These are phyloP conservation scores for Xerophyta viscosa DNA, from an alignment of 106 monocot genomes.

Conservation along the genomic window DNA sequence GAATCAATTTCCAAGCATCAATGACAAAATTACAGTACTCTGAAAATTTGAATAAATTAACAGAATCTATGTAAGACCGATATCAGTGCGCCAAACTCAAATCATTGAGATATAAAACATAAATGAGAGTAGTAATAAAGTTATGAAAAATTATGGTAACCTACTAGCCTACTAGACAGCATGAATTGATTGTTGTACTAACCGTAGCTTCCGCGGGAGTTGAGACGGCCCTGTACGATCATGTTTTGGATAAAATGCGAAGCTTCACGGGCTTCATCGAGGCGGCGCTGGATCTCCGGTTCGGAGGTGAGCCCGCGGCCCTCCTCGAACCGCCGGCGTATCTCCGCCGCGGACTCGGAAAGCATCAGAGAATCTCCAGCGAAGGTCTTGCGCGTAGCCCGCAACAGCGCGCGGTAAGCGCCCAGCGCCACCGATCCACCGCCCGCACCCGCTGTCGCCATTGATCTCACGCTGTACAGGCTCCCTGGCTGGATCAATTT, in stretches of 20 bases:
- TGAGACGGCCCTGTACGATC: slow-evolving; percentile 83
- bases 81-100: no score
- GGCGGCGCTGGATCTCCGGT: slow-evolving; percentile 37
- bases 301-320: slow-evolving; percentile 38
- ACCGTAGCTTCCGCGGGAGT: slow-evolving; percentile 61
- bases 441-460: slow-evolving; percentile 5
- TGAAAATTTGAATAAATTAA: no score
- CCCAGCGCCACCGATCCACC: slow-evolving; percentile 38
- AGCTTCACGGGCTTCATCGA: slow-evolving; percentile 80
- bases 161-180: no score
- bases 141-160: no score
- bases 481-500: no score
- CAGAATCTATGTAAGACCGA: no score
- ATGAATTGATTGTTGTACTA: no score
- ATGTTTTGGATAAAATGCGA: slow-evolving; percentile 73
- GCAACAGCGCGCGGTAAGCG: slow-evolving; percentile 72
- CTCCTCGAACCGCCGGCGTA: slow-evolving; percentile 83
- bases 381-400: slow-evolving; percentile 80
- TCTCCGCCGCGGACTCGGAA: slow-evolving; percentile 56
- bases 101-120: no score
- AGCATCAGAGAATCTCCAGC: slow-evolving; percentile 77
- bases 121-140: no score
- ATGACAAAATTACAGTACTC: no score
- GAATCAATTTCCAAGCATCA: no score
- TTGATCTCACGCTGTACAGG: background rate